Percentiles rank a stretch among this genome's conserved stretches.
These are phyloP conservation scores for Thelonectria olida DNA, from an alignment of 2,329 filamentous ascomycete species.

Conservation along the genomic window DNA sequence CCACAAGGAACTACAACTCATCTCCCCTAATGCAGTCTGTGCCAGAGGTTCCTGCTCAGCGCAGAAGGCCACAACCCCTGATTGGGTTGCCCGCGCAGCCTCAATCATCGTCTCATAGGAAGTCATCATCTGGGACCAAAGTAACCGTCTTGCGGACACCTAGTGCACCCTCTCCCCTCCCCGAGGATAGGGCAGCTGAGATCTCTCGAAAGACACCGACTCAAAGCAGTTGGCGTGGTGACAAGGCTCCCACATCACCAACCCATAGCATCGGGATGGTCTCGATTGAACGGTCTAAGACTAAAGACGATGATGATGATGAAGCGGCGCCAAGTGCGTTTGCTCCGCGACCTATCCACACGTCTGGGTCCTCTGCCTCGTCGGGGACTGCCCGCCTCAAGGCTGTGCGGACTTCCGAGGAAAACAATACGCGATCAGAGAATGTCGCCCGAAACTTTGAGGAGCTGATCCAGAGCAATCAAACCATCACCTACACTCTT, in stretches of 20 bases:
- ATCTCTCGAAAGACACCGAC: slow-evolving; percentile 44
- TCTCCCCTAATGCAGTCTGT: slow-evolving; percentile 37
- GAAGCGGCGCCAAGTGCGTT: slow-evolving; percentile 32
- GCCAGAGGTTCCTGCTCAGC: slow-evolving; percentile 32
- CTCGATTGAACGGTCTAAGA: slow-evolving; percentile 49
- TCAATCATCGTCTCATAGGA: slow-evolving; percentile 27
- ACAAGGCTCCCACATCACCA: slow-evolving; percentile 37
- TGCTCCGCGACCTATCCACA: slow-evolving; percentile 52
- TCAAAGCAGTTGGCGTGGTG: slow-evolving; percentile 33
- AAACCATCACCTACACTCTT: slow-evolving; percentile 84
- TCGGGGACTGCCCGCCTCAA: slow-evolving; percentile 62
- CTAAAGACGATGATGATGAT: slow-evolving; percentile 50
- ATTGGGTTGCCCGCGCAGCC: slow-evolving; percentile 21
- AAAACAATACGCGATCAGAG: slow-evolving; percentile 59
- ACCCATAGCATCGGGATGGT: slow-evolving; percentile 49
- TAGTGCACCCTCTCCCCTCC: slow-evolving; percentile 41
- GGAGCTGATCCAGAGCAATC: slow-evolving; percentile 81
- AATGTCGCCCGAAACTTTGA: slow-evolving; percentile 77
- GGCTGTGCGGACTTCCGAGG: slow-evolving; percentile 66
- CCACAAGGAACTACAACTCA: slow-evolving; percentile 33
- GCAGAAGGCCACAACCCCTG: slow-evolving; percentile 31
- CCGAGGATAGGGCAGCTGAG: slow-evolving; percentile 46
- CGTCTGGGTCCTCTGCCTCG: slow-evolving; percentile 61
- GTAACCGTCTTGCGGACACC: slow-evolving; percentile 46
- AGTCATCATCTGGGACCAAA: slow-evolving; percentile 44